phyloP scores from a whole-genome alignment of 192 early-diverging fungal species.

The Kappamyces sp. region DNA sequence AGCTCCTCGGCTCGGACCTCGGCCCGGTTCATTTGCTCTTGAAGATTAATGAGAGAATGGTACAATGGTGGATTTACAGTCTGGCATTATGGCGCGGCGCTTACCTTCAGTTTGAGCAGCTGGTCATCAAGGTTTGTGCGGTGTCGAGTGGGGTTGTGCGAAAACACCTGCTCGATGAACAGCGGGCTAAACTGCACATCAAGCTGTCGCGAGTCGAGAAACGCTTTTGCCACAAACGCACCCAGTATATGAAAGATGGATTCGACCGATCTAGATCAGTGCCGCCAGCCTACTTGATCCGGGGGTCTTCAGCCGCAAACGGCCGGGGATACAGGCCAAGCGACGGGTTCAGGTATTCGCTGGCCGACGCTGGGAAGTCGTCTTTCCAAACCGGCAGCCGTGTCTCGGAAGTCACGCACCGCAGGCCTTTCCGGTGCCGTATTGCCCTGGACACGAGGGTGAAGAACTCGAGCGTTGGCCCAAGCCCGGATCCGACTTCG shows the following conservation, averaged over 20 bases:
- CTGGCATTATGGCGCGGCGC: too few species aligned
- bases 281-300: not conserved
- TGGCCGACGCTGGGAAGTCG: constrained; percentile 20
- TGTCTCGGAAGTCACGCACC: too few species aligned
- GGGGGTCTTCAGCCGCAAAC: not conserved
- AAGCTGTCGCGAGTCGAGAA: constrained; percentile 79
- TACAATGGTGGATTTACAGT: constrained; percentile 60
- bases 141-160: not conserved
- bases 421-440: constrained; percentile 19
- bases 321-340: constrained; percentile 21
- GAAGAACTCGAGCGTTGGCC: constrained; percentile 92
- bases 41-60: constrained; percentile 58
- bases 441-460: constrained; percentile 70
- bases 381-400: constrained; percentile 65
- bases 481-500: constrained; percentile 87
- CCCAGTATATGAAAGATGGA: constrained; percentile 68
- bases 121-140: too few species aligned
- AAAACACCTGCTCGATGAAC: constrained; percentile 49
- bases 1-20: constrained; percentile 50
- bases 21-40: constrained; percentile 17
- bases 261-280: not conserved
- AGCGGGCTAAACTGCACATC: constrained; percentile 72
- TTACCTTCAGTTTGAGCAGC: too few species aligned
- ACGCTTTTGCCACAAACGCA: constrained; percentile 80
- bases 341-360: not conserved